Evolutionary conservation across 164 flowering plant species (phyloP).

Genomic region (Dillenia turbinata): DNA sequence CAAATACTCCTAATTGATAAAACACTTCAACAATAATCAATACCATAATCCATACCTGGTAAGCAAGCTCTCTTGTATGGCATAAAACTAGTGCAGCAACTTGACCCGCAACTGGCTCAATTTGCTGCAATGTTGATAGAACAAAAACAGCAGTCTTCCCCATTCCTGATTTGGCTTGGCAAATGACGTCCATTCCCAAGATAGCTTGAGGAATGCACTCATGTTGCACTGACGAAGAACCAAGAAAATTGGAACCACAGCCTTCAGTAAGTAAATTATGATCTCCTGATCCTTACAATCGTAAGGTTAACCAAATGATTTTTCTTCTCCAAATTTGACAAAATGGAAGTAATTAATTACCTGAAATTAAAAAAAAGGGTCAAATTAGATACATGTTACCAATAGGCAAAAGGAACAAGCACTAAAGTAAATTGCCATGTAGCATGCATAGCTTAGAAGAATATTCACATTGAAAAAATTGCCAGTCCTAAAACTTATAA

Average conservation of each 20-base stretch:
- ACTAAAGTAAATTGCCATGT: too few relatives aligned
- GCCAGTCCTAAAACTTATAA: too few relatives aligned
- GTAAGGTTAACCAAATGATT: slow-evolving; percentile 59
- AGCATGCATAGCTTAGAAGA: too few relatives aligned
- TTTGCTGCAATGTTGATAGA: slow-evolving; percentile 84
- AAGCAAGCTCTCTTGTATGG: slow-evolving; percentile 96
- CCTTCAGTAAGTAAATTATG: slow-evolving; percentile 55
- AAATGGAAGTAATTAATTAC: slow-evolving; percentile 46
- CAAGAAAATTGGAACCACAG: slow-evolving; percentile 59
- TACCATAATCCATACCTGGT: slow-evolving; percentile 54
- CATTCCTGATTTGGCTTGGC: slow-evolving; percentile 99
- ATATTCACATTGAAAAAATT: too few relatives aligned
- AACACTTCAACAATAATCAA: neutral
- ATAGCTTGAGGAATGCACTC: slow-evolving; percentile 99
- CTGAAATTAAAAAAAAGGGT: slow-evolving; percentile 25
- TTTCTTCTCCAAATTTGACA: slow-evolving; percentile 35
- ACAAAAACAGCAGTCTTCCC: slow-evolving; percentile 99
- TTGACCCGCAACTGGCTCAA: slow-evolving; percentile 91
- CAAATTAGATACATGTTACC: too few relatives aligned
- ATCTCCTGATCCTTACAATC: slow-evolving; percentile 49
- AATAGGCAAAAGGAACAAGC: too few relatives aligned
- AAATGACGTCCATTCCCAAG: slow-evolving; percentile 97
- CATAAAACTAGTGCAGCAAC: slow-evolving; percentile 96
- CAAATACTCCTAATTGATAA: too few relatives aligned
- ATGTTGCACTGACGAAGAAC: slow-evolving; percentile 92